phyloP scores from a whole-genome alignment of 306 rosid genomes.

The Cicer chorassanicum region DNA sequence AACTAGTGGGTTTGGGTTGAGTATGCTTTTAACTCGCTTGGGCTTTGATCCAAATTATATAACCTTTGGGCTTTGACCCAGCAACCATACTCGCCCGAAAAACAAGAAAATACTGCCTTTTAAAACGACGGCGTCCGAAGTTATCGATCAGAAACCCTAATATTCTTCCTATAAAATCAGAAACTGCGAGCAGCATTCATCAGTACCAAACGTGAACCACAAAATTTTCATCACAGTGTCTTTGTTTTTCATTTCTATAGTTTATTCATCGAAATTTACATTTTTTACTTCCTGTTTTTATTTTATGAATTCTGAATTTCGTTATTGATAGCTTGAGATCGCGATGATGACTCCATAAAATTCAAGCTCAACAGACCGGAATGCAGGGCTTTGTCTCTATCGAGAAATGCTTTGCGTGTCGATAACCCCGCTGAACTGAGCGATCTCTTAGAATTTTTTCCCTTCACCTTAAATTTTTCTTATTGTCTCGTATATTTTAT shows the following conservation, averaged over 20 bases:
- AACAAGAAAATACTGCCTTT: not conserved
- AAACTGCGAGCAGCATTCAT: accelerated
- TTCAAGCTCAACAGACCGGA: constrained; percentile 99
- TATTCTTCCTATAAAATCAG: constrained; percentile 43
- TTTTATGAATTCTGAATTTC: accelerated
- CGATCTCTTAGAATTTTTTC: constrained; percentile 42
- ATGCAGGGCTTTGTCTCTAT: constrained; percentile 65
- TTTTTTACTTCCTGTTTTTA: not conserved
- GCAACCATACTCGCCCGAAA: too few relatives aligned
- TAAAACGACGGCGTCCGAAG: not conserved
- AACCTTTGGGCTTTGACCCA: too few relatives aligned
- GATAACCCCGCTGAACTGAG: constrained; percentile 93
- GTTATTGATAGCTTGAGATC: not conserved
- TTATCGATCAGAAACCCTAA: constrained; percentile 44
- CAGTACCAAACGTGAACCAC: too few relatives aligned
- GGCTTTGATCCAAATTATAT: too few relatives aligned
- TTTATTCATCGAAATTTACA: too few relatives aligned
- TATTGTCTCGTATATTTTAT: not conserved
- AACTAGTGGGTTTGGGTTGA: too few relatives aligned
- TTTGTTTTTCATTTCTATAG: too few relatives aligned
- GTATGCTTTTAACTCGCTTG: too few relatives aligned
- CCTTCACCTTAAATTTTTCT: not conserved
- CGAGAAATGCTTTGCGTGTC: constrained; percentile 67
- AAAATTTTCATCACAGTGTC: too few relatives aligned
- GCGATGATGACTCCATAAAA: constrained; percentile 64